These are phyloP conservation scores for Celoporthe dispersa DNA, from an alignment of 2,329 filamentous ascomycete genomes.

Conservation along the genomic window DNA sequence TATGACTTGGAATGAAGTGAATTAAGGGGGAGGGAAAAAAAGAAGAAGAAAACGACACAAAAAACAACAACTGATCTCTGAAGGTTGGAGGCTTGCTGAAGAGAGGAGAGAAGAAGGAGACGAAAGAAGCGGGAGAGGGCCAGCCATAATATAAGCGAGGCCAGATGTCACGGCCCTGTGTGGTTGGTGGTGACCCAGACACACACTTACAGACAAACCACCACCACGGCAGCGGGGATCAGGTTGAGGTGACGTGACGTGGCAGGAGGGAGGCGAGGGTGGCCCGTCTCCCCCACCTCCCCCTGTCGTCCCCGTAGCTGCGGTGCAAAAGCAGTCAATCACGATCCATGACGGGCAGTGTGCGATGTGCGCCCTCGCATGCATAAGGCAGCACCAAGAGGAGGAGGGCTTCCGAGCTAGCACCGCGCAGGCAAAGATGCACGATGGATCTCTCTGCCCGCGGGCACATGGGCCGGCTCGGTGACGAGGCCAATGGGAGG, in stretches of 20 bases:
- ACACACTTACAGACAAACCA: background rate
- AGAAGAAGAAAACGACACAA: slow-evolving; percentile 43
- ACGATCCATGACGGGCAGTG: slow-evolving; percentile 17
- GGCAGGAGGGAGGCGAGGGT: slow-evolving; percentile 2
- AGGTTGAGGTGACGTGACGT: slow-evolving; percentile 28
- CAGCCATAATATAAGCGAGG: slow-evolving; percentile 47
- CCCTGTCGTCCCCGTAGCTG: slow-evolving; percentile 19
- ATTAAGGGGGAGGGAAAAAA: slow-evolving; percentile 34
- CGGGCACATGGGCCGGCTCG: slow-evolving; percentile 31
- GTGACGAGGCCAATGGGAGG: slow-evolving; percentile 35
- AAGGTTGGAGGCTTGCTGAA: slow-evolving; percentile 68
- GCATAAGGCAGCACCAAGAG: slow-evolving; percentile 22
- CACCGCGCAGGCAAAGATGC: slow-evolving; percentile 21
- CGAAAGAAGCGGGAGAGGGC: slow-evolving; percentile 42
- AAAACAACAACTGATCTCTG: slow-evolving; percentile 58
- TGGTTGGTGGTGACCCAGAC: slow-evolving; percentile 34
- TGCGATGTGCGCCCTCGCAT: slow-evolving; percentile 25
- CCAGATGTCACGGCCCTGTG: slow-evolving; percentile 39
- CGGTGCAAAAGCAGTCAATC: slow-evolving; percentile 20
- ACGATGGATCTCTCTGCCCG: slow-evolving; percentile 10
- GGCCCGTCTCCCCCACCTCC: no score
- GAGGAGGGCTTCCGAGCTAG: slow-evolving; percentile 9
- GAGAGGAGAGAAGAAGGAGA: slow-evolving; percentile 49
- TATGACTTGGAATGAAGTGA: slow-evolving; percentile 32
- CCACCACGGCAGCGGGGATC: slow-evolving; percentile 16